Base-by-base conservation (phyloP, 495 filamentous ascomycete species). In the Filosporella fistucella region DNA sequence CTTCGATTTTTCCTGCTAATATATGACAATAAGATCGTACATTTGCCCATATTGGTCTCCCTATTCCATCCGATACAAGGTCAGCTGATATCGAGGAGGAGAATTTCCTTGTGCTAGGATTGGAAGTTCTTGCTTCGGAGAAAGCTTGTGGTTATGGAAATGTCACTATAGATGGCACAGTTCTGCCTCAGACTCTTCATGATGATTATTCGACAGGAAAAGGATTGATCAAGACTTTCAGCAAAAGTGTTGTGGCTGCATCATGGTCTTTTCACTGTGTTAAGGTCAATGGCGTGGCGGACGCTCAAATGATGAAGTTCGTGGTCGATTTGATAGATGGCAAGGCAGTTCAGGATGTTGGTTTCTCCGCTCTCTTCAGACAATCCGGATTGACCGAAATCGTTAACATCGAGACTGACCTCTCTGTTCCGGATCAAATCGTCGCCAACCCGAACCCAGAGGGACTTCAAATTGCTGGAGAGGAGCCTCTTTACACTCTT, bases 271-370 rank as follows among this genome's bases (percentile, higher is more conserved):
- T 59, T 29, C 37, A 55, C 20, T 59, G 56, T 38, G 38, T 59
- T 33, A 52, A 65, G 17, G 62, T 68, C 37, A 64, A 67, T 20
- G 58, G 62, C 12, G 59, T 68, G 39, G 63, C 68, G 13, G 55
- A 68, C 16, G 65, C 63, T 22, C 75, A 76, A 42, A 33, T 75
- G 13, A 56, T 80, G 58, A 70, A 62, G 10, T 61, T 80, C 23
- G 51, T 59, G n/a, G 54, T 78, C 28, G 51, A 69, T 24, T 65
- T 56, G 10, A 38, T 72, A 16, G 64, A 66, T 41, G 64, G 51
- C 8, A 51, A 60, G 25, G 29, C 58, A 20, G 45, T 65, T 34
- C 35, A 63, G 14, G 61, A 65, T 42, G 52, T 69, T 26, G 64
- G 62, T 12, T 77, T 76, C 49, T 61, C 68, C 2, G 49, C 68